These are phyloP conservation scores for Botryotinia globosa DNA, from an alignment of 2,329 filamentous ascomycete genomes.

Conservation along the genomic window DNA sequence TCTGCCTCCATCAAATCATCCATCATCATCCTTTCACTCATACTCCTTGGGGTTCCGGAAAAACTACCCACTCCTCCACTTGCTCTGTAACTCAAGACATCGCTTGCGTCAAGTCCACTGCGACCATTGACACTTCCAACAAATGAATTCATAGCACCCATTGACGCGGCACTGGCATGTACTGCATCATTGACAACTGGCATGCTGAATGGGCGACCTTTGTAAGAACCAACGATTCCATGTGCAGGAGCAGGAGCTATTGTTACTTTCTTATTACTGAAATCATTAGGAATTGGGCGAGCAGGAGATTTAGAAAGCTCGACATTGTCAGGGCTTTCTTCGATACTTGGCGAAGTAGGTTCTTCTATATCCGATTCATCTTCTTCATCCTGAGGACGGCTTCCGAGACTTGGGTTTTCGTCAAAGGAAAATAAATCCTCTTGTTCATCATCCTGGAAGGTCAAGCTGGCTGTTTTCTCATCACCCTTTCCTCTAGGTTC, in stretches of 20 bases:
- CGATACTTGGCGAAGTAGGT: background rate
- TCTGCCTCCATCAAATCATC: slow-evolving; percentile 34
- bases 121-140: slow-evolving; percentile 48
- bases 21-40: slow-evolving; percentile 37
- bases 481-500: slow-evolving; percentile 7
- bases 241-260: slow-evolving; percentile 12
- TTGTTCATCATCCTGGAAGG: slow-evolving; percentile 30
- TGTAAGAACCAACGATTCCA: slow-evolving; percentile 50
- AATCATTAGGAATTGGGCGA: background rate
- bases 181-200: slow-evolving; percentile 51
- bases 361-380: slow-evolving; percentile 19
- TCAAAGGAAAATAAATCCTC: slow-evolving; percentile 35
- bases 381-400: slow-evolving; percentile 19
- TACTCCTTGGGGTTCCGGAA: slow-evolving; percentile 32
- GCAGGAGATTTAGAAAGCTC: slow-evolving; percentile 22
- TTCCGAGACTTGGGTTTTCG: slow-evolving; percentile 24
- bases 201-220: slow-evolving; percentile 51
- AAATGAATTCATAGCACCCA: slow-evolving; percentile 51
- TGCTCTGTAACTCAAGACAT: slow-evolving; percentile 30
- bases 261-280: slow-evolving; percentile 1
- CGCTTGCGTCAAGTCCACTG: slow-evolving; percentile 35
- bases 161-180: slow-evolving; percentile 47
- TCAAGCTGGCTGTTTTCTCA: slow-evolving; percentile 18
- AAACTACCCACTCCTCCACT: slow-evolving; percentile 31
- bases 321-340: slow-evolving; percentile 13